Evolutionary conservation across 352 stramenopile species (phyloP), one percentile per base, ranked within the genome.

Genomic region (Aphanomyces invadans): DNA sequence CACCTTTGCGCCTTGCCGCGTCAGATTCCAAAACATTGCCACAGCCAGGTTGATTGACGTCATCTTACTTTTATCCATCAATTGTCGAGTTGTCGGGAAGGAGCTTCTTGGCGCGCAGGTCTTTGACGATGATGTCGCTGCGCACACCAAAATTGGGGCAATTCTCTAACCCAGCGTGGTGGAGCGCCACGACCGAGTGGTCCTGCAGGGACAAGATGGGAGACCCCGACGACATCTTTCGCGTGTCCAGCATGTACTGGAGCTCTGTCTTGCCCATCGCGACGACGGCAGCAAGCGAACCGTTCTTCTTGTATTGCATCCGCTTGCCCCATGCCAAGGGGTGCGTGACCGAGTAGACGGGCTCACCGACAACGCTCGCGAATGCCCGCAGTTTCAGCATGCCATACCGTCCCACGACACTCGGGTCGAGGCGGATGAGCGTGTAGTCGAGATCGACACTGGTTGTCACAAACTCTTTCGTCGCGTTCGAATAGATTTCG

Each of bases 111-210:
- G 21, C 51, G 3, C 62, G 53, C 36, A 88, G 49, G 60, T 90
- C 78, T 0, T 59, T 69, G 32, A 86, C 38, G 64, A 90, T 81
- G 17, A 44, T 55, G 33, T 66, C 72, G 0, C 75, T 73, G n/a
- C 74, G 76, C 9, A 90, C 73, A 2, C 79, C 81, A 2, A 74
- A 85, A 55, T 90, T 90, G 5, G 74, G 71, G 36, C 81, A 88
- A 23, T 53, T 42, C 61, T 73, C 56, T 80, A 67, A 3, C 26
- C 81, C 81, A 51, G 77, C 86, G 57, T 87, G 81, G 67, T 90
- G 78, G 11, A 90, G 70, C 17, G 79, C 81, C 31, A 88, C 70
- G 23, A 90, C 81, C n/a, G 75, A 77, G 64, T 88, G 72, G 64
- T 89, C 81, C 0, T 70, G 23, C 4, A 71, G 70, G 12, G 80